These are phyloP conservation scores for Backusella luteola DNA, from an alignment of 192 early-diverging fungal species.

Conservation along the genomic window DNA sequence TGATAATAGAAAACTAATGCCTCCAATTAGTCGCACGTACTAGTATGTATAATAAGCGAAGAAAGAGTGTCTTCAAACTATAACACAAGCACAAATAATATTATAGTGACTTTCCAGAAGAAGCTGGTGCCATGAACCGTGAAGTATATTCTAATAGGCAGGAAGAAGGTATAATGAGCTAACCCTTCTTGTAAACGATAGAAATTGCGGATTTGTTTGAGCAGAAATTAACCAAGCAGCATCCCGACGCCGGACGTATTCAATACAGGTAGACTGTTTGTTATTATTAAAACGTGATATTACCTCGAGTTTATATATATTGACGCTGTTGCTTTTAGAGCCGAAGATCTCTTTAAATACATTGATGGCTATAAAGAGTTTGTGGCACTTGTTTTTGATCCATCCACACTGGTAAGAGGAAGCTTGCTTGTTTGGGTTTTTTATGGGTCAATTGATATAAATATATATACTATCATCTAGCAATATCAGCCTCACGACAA, in stretches of 20 bases:
- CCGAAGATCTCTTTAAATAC: constrained; percentile 27
- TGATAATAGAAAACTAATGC: background rate
- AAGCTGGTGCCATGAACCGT: constrained; percentile 23
- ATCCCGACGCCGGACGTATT: constrained; percentile 19
- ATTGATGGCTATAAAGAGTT: constrained; percentile 34
- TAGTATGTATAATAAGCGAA: constrained; percentile 13
- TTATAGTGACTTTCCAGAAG: constrained; percentile 20
- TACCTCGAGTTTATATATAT: too few relatives aligned
- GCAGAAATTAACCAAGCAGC: constrained; percentile 18
- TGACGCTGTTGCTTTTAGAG: background rate
- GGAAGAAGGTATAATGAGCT: background rate
- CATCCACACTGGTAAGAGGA: constrained; percentile 12
- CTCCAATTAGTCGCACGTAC: constrained; percentile 14
- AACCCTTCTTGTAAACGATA: background rate
- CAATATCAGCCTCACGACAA: constrained; percentile 28
- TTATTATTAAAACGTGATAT: background rate
- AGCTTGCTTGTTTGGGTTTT: background rate
- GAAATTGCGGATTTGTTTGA: constrained; percentile 27
- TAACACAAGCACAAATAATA: background rate
- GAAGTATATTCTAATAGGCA: background rate
- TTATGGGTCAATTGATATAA: background rate
- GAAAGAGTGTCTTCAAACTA: background rate
- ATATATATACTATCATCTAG: background rate
- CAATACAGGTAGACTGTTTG: constrained; percentile 22
- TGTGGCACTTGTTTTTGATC: constrained; percentile 27